Base-by-base conservation (phyloP, 2,329 filamentous ascomycete genomes). In the Penicillium sp. region DNA sequence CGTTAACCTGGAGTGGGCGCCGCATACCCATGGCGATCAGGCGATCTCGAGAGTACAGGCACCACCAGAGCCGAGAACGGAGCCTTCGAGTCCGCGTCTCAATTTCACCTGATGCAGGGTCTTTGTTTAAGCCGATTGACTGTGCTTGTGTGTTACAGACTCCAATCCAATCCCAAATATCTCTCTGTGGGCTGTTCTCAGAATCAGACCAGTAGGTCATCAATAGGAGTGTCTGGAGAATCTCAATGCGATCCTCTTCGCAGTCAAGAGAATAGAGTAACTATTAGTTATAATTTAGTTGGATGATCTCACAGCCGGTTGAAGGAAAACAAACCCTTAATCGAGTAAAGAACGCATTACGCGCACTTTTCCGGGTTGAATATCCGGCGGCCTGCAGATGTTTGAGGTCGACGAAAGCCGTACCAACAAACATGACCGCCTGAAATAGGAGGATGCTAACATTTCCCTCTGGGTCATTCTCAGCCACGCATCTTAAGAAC, bases 121-220 rank as follows among this genome's bases (percentile, higher is more conserved):
- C 89, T 60, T 89, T 87, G 72, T 96, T 90, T 10, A 96, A 80
- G 4, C 91, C 90, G 61, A 95, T 94, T 4, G 90, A 94, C 71
- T 94, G 89, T 48, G 90, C 90, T 46, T 94, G 80, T 5, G 90
- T 94, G 54, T 93, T 92, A 39, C 90, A 91, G 22, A 95, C 89
- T 16, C 91, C 91, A 85, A 95, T 94, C 91, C 90, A 95, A 68
- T 95, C 90, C 88, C 91, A 94, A 45, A 90, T 95, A 71, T 96
- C 92, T 74, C 95, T 94, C 70, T 94, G 89, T 68, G 69, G 67
- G 42, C 94, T 90, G 71, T 95, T 90, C 3, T 91, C 90, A 9
- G 90, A 92, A 75, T 96, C 91, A 70, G 95, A 95, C 87, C 92
- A 96, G 72, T 94, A 96, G 6, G 91, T 95, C 88, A 96, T 90